Conservation (phyloP, 768 basidiomycete genomes). For the Psilocybe azurescens region DNA sequence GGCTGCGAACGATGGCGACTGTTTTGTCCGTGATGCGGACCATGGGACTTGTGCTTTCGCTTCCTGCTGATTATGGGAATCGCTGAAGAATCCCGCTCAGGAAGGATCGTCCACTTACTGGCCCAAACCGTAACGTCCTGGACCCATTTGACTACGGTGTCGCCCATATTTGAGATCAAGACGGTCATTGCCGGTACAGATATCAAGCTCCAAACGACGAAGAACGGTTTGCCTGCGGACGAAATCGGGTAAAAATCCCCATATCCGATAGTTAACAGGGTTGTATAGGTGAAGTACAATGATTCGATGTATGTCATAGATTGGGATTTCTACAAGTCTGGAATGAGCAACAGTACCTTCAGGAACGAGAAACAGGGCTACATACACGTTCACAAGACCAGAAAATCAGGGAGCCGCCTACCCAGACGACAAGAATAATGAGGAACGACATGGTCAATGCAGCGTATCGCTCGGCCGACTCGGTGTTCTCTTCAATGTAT, state of each 20-base stretch:
- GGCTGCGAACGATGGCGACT: background rate
- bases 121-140: slow-evolving; percentile 36
- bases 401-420: slow-evolving; percentile 41
- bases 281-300: slow-evolving; percentile 44
- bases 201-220: slow-evolving; percentile 47
- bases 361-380: background rate
- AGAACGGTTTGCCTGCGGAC: slow-evolving; percentile 43
- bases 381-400: slow-evolving; percentile 38
- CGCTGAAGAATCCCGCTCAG: slow-evolving; percentile 23
- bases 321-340: slow-evolving; percentile 25
- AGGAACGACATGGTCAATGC: slow-evolving; percentile 32
- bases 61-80: background rate
- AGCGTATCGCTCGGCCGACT: slow-evolving; percentile 31
- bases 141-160: slow-evolving; percentile 48
- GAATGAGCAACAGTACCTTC: background rate
- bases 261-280: slow-evolving; percentile 47
- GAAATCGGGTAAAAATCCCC: slow-evolving; percentile 44
- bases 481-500: slow-evolving; percentile 31
- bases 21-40: background rate
- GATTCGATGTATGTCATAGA: slow-evolving; percentile 42
- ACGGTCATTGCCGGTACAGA: slow-evolving; percentile 47
- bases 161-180: slow-evolving; percentile 52
- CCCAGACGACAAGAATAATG: slow-evolving; percentile 26
- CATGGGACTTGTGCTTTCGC: background rate
- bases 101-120: slow-evolving; percentile 31